Conservation (phyloP, 2,329 filamentous ascomycete genomes). For the Coniochaeta prunicola region DNA sequence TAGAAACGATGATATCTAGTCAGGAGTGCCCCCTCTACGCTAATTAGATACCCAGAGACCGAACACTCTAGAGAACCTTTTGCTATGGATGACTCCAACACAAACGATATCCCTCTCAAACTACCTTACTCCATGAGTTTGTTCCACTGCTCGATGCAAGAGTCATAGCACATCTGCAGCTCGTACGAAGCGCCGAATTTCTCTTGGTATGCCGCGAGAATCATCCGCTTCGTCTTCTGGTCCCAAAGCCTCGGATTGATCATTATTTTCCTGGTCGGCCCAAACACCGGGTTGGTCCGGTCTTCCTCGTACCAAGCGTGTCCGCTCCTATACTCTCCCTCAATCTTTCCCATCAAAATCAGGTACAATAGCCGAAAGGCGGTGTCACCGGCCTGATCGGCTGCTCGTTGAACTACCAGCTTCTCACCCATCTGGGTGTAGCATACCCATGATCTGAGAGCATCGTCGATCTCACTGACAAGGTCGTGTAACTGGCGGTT, state of each 20-base stretch:
- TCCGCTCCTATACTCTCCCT: neutral
- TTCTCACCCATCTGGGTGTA: neutral
- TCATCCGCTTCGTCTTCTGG: neutral
- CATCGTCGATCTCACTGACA: neutral
- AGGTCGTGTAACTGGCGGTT: neutral
- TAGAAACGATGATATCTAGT: too few relatives aligned
- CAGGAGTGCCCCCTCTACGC: too few relatives aligned
- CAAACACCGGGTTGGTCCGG: neutral
- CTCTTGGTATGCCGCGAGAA: neutral
- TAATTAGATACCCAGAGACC: neutral
- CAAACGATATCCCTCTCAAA: too few relatives aligned
- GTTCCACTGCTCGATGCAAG: neutral
- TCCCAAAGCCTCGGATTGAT: neutral
- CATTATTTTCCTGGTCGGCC: neutral
- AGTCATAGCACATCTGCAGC: neutral
- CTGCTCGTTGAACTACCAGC: neutral
- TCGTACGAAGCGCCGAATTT: neutral
- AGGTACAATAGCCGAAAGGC: neutral
- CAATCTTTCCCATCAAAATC: neutral
- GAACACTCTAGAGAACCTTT: too few relatives aligned
- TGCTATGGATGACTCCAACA: too few relatives aligned
- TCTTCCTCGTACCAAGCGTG: neutral
- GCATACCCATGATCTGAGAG: neutral
- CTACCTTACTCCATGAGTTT: too few relatives aligned
- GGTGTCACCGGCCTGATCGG: neutral